Base-by-base conservation (phyloP, 2,329 filamentous ascomycete genomes). In the Alternaria triticina region DNA sequence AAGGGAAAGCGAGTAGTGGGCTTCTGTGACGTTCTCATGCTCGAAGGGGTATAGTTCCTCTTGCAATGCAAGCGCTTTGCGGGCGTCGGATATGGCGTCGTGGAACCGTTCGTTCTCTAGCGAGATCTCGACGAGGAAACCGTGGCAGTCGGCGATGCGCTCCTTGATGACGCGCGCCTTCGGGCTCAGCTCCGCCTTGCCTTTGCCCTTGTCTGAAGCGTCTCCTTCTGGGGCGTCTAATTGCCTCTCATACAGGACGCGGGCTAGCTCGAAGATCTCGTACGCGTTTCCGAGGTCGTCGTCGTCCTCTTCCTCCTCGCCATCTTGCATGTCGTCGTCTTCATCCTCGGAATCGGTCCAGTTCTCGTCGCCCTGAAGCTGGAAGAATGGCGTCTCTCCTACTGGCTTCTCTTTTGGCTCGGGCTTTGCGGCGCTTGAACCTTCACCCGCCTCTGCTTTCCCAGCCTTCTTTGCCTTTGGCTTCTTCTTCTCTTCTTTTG, bases 41-140 rank as follows among this genome's bases (percentile, higher is more conserved):
- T 96, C 93, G 54, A 90, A 86, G 0, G 92, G 87, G 76, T 93
- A 94, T 3, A 98, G 86, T 54, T 91, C 86, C 71, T 92, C 82
- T 81, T 96, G 96, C 74, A 96, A 88, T 44, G 87, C 87, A 52
- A 98, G 87, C 1, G 94, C 90, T 13, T 90, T 88, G 71, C 89
- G 89, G 56, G 93, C 89, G 80, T 99, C 96, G 50, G 89, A 86
- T 57, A 97, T 92, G n/a, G 96, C 95, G 70, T 93, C 90, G 45
- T 88, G 86, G 77, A 97, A 99, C 83, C 91, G 90, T 82, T 98
- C 96, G 71, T 96, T 97, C 82, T 99, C 96, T 27, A 99, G 85
- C n/a, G 92, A 96, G 66, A 99, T 97, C 81, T 99, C 96, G 10
- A 94, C 92, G 66, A 98, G 91, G 59, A 97, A 87, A 77, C 97